Evolutionary conservation across 768 basidiomycete species (phyloP), one percentile per base, ranked within the genome.

Genomic region (Tephrocybe sp.): DNA sequence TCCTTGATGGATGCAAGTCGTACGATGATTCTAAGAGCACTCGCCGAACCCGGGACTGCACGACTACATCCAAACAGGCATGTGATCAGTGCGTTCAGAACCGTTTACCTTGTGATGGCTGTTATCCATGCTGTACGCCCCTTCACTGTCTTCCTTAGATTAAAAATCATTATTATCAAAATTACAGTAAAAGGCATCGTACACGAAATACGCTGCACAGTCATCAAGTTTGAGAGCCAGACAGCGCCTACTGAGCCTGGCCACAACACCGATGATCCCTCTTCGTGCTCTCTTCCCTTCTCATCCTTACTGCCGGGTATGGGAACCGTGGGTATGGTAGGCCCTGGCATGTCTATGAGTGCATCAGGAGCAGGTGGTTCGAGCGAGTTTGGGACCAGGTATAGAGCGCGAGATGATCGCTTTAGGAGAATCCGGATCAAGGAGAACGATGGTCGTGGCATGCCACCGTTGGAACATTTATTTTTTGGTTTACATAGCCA

Each of bases 1-100:
- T n/a, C n/a, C n/a, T n/a, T n/a, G n/a, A n/a, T n/a, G n/a, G n/a
- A n/a, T n/a, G n/a, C n/a, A n/a, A n/a, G n/a, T n/a, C n/a, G n/a
- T n/a, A n/a, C n/a, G n/a, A n/a, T n/a, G n/a, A n/a, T n/a, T n/a
- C n/a, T n/a, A n/a, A n/a, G n/a, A n/a, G n/a, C n/a, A n/a, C n/a
- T n/a, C n/a, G n/a, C n/a, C n/a, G n/a, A n/a, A n/a, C n/a, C n/a
- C n/a, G n/a, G n/a, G n/a, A n/a, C 3, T 73, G 87, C 18, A 87
- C 88, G 2, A 84, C 86, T 3, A 88, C 87, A 8, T 85, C 85
- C 13, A 91, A 89, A 62, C 87, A 90, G 63, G 85, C 87, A 1
- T 92, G 90, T 62, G 90, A 92, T 65, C 87, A 91, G 56, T 92
- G 90, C 56, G 87, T 89, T 35, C 82, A 86, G 58, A 76, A 80